Conservation (phyloP, 1,284 basidiomycete species). For the Marasmius tenuissimus region DNA sequence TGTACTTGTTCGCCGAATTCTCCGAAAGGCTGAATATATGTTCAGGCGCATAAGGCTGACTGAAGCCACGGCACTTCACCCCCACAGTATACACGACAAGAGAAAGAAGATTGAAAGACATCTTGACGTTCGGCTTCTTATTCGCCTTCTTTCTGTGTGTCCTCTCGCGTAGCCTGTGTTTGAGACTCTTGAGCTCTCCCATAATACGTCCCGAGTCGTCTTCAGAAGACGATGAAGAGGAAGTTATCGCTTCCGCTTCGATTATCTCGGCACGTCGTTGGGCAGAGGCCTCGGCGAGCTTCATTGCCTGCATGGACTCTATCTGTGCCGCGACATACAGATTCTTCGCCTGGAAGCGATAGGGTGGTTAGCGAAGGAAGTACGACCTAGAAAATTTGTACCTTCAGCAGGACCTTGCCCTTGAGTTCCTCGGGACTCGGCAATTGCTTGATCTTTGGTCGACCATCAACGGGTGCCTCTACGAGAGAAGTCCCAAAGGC, state of each 20-base stretch:
- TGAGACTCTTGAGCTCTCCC: conserved; percentile 20
- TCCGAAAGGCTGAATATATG: conserved; percentile 96
- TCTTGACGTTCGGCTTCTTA: conserved; percentile 48
- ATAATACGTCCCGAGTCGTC: conserved; percentile 40
- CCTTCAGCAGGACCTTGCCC: conserved; percentile 85
- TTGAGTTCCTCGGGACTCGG: conserved; percentile 90
- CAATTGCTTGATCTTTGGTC: conserved; percentile 51
- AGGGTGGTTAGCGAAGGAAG: not conserved
- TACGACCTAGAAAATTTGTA: conserved; percentile 20
- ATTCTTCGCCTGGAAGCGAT: conserved; percentile 57
- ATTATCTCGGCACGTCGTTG: conserved; percentile 20
- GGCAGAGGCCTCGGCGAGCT: not conserved
- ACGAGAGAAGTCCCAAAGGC: conserved; percentile 81
- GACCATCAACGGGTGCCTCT: conserved; percentile 53
- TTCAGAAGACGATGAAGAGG: conserved; percentile 40
- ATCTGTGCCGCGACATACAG: conserved; percentile 43
- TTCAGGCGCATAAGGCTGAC: conserved; percentile 83
- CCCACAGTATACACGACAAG: conserved; percentile 95
- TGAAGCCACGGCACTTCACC: conserved; percentile 92
- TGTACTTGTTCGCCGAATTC: conserved; percentile 68
- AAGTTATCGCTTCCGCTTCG: conserved; percentile 43
- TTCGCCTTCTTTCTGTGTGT: not conserved
- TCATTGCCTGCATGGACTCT: conserved; percentile 39
- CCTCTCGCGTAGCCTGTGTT: conserved; percentile 18
- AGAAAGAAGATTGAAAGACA: conserved; percentile 73